Evolutionary conservation across 495 filamentous ascomycete genomes (phyloP), one percentile per base, ranked within the genome.

Genomic region (Tuber calosporum): DNA sequence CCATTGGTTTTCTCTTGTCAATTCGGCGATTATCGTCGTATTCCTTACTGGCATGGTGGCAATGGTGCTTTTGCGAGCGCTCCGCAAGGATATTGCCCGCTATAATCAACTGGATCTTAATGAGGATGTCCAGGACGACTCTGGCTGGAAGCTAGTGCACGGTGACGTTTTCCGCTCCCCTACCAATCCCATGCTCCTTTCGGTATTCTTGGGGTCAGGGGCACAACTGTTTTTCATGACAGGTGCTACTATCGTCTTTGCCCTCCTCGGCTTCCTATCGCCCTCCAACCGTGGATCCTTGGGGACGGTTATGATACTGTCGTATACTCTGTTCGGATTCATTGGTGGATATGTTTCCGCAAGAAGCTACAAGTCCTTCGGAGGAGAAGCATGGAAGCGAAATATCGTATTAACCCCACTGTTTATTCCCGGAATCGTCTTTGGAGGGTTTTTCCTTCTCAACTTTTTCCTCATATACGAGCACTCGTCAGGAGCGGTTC

Each of bases 201-300:
- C 93, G 81, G 85, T 99, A 20, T 87, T 99, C 79, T 87, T 97
- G 68, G 95, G 95, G 43, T 98, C 95, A 81, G 95, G 95, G 37
- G 91, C 93, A 48, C 95, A 99, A 83, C 87, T 99, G 19, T 97
- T 98, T 82, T 93, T 95, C 84, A 99, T 99, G 95, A 90, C 93
- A 26, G 95, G 94, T 41, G 90, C 91, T 73, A 97, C 96, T 67
- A 97, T 99, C 80, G 89, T 87, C 37, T 97, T 99, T 81, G 96
- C 95, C 0, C 88, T 98, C 20, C 86, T 99, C 42, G 95, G 95
- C 74, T 96, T 99, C 81, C 87, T 98, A 11, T 97, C 94, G 0
- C 95, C 95, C 0, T 93, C 93, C 22, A 97, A 96, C 82, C 93
- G 95, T 77, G 95, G 95, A 42, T 94, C 93, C 62, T 86, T 99